Evolutionary conservation across 805 yeast species (phyloP).

Genomic region (Cyberlindnera xylosilytica): DNA sequence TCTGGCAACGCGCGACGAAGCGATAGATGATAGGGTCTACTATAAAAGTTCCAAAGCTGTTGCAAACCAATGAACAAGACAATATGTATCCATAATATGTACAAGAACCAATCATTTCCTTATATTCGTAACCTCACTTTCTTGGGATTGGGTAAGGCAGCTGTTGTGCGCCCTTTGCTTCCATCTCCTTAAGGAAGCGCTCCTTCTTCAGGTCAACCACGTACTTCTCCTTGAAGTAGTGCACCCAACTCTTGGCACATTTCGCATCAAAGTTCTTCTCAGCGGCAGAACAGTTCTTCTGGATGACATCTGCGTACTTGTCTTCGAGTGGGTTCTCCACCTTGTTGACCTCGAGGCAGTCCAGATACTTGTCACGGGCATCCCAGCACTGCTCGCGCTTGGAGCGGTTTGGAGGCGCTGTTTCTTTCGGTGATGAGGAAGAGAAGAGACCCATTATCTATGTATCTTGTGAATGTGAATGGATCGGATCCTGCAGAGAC

Average conservation of each 20-base stretch:
- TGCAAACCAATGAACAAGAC: too few relatives aligned
- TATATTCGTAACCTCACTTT: slow-evolving; percentile 2
- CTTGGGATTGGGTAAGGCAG: slow-evolving; percentile 27
- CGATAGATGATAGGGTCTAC: too few relatives aligned
- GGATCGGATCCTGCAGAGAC: neutral
- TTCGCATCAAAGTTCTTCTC: slow-evolving; percentile 61
- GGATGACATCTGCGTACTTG: slow-evolving; percentile 42
- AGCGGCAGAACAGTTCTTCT: slow-evolving; percentile 53
- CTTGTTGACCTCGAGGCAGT: slow-evolving; percentile 64
- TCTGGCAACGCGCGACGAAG: too few relatives aligned
- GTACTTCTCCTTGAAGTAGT: slow-evolving; percentile 88
- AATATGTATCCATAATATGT: too few relatives aligned
- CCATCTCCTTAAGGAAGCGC: slow-evolving; percentile 64
- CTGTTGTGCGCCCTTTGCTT: slow-evolving; percentile 53
- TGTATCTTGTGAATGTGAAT: neutral
- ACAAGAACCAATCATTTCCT: slow-evolving; percentile 7
- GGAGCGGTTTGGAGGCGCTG: slow-evolving; percentile 54
- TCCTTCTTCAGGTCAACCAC: slow-evolving; percentile 71
- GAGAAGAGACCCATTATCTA: slow-evolving; percentile 48
- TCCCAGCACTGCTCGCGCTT: slow-evolving; percentile 87
- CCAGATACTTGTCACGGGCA: slow-evolving; percentile 73
- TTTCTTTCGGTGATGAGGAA: slow-evolving; percentile 28
- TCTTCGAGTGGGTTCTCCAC: slow-evolving; percentile 71
- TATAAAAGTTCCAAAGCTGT: too few relatives aligned
- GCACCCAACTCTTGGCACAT: slow-evolving; percentile 85